These are phyloP conservation scores for Zymoseptoria pseudotritici DNA, from an alignment of 2,329 filamentous ascomycete genomes.

Conservation along the genomic window DNA sequence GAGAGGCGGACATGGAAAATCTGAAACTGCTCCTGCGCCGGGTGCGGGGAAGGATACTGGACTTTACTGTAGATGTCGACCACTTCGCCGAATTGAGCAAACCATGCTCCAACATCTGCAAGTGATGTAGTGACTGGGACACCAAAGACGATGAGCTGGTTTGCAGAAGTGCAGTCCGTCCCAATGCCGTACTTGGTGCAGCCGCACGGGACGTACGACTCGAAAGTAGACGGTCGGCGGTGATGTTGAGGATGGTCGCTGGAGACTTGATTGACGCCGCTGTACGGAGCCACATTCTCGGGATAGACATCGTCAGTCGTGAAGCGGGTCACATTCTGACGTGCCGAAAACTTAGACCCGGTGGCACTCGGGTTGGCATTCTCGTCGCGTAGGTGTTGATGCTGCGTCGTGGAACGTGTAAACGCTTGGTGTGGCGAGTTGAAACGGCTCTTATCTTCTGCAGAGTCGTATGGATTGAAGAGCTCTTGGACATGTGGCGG, in stretches of 20 bases:
- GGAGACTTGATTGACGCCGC: neutral
- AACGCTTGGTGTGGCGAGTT: neutral
- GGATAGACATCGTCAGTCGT: neutral
- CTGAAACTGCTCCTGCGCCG: neutral
- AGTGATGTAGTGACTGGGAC: constrained; percentile 1
- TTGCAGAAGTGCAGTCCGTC: constrained; percentile 10
- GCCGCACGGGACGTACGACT: neutral
- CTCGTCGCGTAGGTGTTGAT: neutral
- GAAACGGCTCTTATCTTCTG: neutral
- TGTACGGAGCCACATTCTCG: neutral
- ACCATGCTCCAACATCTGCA: constrained; percentile 4
- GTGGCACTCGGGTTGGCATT: neutral
- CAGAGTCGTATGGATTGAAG: neutral
- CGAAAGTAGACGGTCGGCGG: neutral
- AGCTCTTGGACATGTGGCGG: neutral
- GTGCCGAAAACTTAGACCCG: neutral
- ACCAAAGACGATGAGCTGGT: constrained; percentile 14
- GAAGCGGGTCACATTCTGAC: neutral
- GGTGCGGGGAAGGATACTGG: neutral
- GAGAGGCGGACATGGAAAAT: neutral
- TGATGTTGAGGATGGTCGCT: neutral
- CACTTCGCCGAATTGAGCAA: constrained; percentile 10
- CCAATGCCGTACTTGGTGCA: constrained; percentile 11
- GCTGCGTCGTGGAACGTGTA: neutral
- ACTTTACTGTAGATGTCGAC: neutral